Percentiles rank a stretch among this genome's conserved stretches.
Conservation (phyloP, 371 early-diverging fungal species). For the Blakeslea trispora region DNA sequence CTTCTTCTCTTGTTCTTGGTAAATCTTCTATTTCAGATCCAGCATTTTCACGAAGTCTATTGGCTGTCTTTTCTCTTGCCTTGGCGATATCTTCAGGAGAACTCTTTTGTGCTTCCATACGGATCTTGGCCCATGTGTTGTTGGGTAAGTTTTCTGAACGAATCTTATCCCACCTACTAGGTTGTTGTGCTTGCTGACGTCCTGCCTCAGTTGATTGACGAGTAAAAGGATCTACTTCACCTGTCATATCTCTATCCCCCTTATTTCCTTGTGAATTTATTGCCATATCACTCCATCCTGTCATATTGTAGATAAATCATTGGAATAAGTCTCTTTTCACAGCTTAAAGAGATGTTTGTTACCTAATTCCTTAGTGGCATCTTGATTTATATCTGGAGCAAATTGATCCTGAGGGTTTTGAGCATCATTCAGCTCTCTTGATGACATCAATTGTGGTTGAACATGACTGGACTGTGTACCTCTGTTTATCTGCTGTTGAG, state of each 20-base stretch:
- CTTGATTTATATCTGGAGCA: slow-evolving; percentile 14
- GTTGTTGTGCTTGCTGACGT: slow-evolving; percentile 21
- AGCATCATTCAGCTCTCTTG: slow-evolving; percentile 9
- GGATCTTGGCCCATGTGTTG: slow-evolving; percentile 41
- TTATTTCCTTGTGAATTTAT: background rate
- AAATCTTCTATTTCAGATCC: slow-evolving; percentile 32
- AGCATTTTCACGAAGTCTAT: slow-evolving; percentile 26
- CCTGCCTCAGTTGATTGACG: slow-evolving; percentile 3
- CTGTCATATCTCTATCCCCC: slow-evolving; percentile 11
- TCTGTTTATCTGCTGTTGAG: background rate
- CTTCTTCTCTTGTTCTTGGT: slow-evolving; percentile 49
- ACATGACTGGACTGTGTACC: background rate
- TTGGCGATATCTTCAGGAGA: slow-evolving; percentile 19
- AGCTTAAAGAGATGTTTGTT: no score
- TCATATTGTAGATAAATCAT: no score
- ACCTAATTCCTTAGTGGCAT: slow-evolving; percentile 4
- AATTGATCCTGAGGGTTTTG: slow-evolving; percentile 14
- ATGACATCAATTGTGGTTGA: slow-evolving; percentile 13
- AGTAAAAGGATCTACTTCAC: slow-evolving; percentile 13
- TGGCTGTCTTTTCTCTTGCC: slow-evolving; percentile 24
- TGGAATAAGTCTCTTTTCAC: no score
- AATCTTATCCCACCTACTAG: slow-evolving; percentile 48
- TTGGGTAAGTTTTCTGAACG: slow-evolving; percentile 45
- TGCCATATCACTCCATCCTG: slow-evolving; percentile 13
- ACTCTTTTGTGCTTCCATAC: slow-evolving; percentile 39